Conservation (phyloP, 495 filamentous ascomycete genomes). For the Penicillium mononematosum region DNA sequence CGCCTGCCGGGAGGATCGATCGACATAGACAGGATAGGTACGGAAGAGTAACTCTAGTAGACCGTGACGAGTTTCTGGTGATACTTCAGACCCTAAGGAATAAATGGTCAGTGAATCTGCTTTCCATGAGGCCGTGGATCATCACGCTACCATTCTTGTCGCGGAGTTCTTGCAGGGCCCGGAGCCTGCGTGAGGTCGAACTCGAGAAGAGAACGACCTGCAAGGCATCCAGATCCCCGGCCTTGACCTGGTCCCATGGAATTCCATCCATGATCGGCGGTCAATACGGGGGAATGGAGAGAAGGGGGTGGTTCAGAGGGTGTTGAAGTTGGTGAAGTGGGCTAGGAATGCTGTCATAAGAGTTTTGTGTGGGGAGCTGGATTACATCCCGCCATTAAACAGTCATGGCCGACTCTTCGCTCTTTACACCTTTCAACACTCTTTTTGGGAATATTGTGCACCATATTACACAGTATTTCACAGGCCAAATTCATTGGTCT, state of each 20-base stretch:
- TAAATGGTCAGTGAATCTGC: conserved; percentile 14
- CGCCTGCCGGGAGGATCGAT: conserved; percentile 77
- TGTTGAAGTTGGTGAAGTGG: conserved; percentile 24
- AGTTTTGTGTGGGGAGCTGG: conserved; percentile 39
- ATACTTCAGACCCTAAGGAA: conserved; percentile 33
- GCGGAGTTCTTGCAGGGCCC: conserved; percentile 49
- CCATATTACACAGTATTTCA: neutral
- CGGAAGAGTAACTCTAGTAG: conserved; percentile 72
- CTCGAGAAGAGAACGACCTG: conserved; percentile 47
- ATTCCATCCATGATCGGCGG: conserved; percentile 47
- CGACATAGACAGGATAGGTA: conserved; percentile 83
- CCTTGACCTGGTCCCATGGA: conserved; percentile 51
- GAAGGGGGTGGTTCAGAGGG: conserved; percentile 19
- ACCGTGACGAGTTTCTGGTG: conserved; percentile 34
- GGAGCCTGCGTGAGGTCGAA: conserved; percentile 48
- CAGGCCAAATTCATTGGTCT: neutral
- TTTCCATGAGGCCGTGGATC: neutral
- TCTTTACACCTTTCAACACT: conserved; percentile 15
- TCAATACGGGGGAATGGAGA: conserved; percentile 29
- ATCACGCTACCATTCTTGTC: conserved; percentile 43
- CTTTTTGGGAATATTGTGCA: conserved; percentile 12
- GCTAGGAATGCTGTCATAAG: conserved; percentile 48
- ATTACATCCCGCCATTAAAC: conserved; percentile 24
- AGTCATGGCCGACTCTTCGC: conserved; percentile 20
- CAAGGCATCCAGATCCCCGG: conserved; percentile 48